phyloP scores from a whole-genome alignment of 2,329 filamentous ascomycete species.

The Exophiala spinifera region DNA sequence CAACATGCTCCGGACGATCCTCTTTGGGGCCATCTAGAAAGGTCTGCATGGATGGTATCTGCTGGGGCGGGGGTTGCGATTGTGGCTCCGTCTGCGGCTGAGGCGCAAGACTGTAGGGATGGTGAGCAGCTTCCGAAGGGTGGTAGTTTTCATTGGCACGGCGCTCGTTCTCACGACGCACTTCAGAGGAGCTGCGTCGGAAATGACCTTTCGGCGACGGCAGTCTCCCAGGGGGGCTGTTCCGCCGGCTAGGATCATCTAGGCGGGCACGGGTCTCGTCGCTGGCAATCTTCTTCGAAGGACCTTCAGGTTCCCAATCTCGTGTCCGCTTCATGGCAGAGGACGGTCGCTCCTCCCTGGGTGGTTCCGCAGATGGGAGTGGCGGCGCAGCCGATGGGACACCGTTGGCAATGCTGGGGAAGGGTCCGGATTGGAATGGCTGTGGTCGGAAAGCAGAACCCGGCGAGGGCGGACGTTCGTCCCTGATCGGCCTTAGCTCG shows the following conservation, averaged over 20 bases:
- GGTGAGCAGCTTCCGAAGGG: conserved; percentile 88
- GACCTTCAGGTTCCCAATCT: conserved; percentile 82
- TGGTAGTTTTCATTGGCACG: conserved; percentile 78
- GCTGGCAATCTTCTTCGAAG: conserved; percentile 76
- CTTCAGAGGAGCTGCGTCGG: conserved; percentile 70
- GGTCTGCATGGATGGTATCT: conserved; percentile 56
- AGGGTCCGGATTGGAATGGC: conserved; percentile 73
- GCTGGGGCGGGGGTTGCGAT: conserved; percentile 27
- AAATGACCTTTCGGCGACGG: conserved; percentile 71
- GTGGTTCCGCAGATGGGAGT: conserved; percentile 65
- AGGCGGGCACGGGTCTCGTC: conserved; percentile 84
- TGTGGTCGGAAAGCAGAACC: conserved; percentile 81
- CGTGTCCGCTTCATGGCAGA: conserved; percentile 80
- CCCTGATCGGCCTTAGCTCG: conserved; percentile 77
- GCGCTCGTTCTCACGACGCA: conserved; percentile 61
- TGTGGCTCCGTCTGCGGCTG: conserved; percentile 13
- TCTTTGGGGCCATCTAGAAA: conserved; percentile 53
- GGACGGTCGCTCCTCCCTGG: conserved; percentile 69
- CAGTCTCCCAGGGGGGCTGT: conserved; percentile 52
- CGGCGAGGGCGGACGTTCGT: conserved; percentile 86
- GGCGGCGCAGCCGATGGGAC: conserved; percentile 50
- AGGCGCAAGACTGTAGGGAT: conserved; percentile 62
- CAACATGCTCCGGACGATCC: conserved; percentile 60
- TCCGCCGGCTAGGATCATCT: conserved; percentile 78
- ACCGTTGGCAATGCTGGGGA: conserved; percentile 64